These are phyloP conservation scores for Mortierella claussenii DNA, from an alignment of 192 early-diverging fungal species.

Conservation along the genomic window DNA sequence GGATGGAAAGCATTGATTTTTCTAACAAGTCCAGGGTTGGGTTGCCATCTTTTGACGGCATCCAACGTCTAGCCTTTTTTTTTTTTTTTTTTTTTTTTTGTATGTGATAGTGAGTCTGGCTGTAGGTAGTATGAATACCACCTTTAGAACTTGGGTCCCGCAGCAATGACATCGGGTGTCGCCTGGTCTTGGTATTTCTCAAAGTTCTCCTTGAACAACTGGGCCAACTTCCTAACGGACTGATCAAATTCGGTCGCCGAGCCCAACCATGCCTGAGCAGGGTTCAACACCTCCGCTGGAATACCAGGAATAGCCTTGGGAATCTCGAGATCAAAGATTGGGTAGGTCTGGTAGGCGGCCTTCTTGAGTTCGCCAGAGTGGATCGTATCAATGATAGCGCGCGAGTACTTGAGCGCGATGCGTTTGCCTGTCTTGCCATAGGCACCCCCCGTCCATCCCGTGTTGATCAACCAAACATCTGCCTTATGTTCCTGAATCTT, in stretches of 20 bases:
- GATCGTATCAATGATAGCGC: conserved; percentile 97
- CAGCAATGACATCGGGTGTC: conserved; percentile 72
- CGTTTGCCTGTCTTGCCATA: conserved; percentile 88
- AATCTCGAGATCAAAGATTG: conserved; percentile 88
- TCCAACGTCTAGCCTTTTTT: conserved; percentile 4
- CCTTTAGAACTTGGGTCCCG: conserved; percentile 65
- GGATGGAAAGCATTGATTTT: background rate
- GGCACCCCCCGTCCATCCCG: conserved; percentile 97
- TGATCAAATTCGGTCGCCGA: conserved; percentile 65
- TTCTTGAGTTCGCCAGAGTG: conserved; percentile 91
- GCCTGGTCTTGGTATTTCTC: conserved; percentile 78
- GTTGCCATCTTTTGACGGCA: too few relatives aligned
- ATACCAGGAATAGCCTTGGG: conserved; percentile 81
- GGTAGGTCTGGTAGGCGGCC: conserved; percentile 85
- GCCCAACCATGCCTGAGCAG: conserved; percentile 88
- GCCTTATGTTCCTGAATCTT: conserved; percentile 91
- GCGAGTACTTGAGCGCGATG: conserved; percentile 95
- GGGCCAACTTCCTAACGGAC: conserved; percentile 86
- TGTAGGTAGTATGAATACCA: too few relatives aligned
- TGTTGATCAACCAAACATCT: conserved; percentile 97
- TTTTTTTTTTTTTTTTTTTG: conserved; percentile 8
- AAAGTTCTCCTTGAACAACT: conserved; percentile 93
- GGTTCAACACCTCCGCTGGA: conserved; percentile 91
- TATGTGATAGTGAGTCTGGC: too few relatives aligned
- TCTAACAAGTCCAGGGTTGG: background rate